Base-by-base conservation (phyloP, 225 moss, liverwort and hornwort species). In the Pseudoscleropodium purum region DNA sequence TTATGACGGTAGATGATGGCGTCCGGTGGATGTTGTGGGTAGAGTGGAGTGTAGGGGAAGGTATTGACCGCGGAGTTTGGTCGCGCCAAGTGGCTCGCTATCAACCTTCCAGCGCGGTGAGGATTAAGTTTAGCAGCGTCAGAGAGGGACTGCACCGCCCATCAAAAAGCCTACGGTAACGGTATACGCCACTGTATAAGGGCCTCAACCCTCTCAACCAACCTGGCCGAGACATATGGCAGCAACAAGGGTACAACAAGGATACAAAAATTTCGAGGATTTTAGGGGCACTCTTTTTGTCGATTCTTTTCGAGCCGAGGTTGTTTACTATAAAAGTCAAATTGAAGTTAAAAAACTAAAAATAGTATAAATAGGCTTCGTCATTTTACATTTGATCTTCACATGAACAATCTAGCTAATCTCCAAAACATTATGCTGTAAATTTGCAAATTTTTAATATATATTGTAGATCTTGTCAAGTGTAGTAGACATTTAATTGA, bases 81-180 rank as follows among this genome's bases (percentile, higher is more conserved):
- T 62, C 80, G 63, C 85, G 89, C 72, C 89, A 89, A 85, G 85
- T 89, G 89, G 85, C 85, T 79, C 79, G 72, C 85, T 72, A 34
- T 41, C 31, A 39, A n/a, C n/a, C 52, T 70, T 70, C 80, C 69
- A 81, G 61, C 81, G 10, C 86, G 49, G 47, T 49, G 26, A 37
- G 61, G 27, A 45, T 36, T 45, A 11, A 57, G 57, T 23, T 37
- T 36, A 24, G 37, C 17, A 19, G 3, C 20, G 33, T 34, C 51
- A 33, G 33, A 19, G 6, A 9, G 56, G 54, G 36, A 54, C 6
- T 37, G 79, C 79, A 54, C 37, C 56, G 56, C 26, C 37, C 37
- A 6, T 2, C 1, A 1, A 15, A 36, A 37, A 10, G 37, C 25
- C 37, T 56, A 10, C 56, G 37, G 78, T 16, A 24, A 24, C 56